Percentiles rank a stretch among this genome's conserved stretches.
These are phyloP conservation scores for Aspergillus novoparasiticus DNA, from an alignment of 2,329 filamentous ascomycete species.

Conservation along the genomic window DNA sequence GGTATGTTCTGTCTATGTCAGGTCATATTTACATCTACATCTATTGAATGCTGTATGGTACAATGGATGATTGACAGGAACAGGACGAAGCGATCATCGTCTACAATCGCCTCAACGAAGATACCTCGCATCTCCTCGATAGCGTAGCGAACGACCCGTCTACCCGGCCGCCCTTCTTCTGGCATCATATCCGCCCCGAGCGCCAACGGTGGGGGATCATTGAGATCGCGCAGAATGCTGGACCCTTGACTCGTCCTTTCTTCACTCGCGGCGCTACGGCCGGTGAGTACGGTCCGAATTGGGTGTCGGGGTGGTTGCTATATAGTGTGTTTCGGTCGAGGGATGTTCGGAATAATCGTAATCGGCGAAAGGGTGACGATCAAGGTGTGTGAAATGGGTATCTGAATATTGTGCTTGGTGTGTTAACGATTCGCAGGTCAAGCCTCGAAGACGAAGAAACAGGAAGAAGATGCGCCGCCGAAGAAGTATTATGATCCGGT, in stretches of 20 bases:
- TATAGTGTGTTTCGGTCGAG: conserved; percentile 52
- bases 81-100: conserved; percentile 49
- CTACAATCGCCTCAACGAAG: conserved; percentile 46
- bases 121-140: conserved; percentile 44
- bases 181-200: conserved; percentile 50
- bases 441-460: conserved; percentile 24
- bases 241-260: conserved; percentile 39
- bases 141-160: conserved; percentile 39
- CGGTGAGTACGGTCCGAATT: conserved; percentile 50
- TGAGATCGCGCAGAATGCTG: conserved; percentile 46
- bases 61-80: not conserved
- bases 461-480: conserved; percentile 28
- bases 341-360: conserved; percentile 50
- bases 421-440: conserved; percentile 15
- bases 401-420: not conserved
- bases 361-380: conserved; percentile 42
- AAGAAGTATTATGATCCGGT: conserved; percentile 48
- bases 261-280: conserved; percentile 45
- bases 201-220: conserved; percentile 45
- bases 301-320: conserved; percentile 50
- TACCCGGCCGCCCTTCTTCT: conserved; percentile 47
- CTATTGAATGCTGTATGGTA: not conserved
- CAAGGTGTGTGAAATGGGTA: conserved; percentile 4
- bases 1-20: conserved; percentile 31
- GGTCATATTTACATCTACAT: not conserved